Conservation (phyloP, 2,329 filamentous ascomycete genomes). For the Sclerotinia subarctica region DNA sequence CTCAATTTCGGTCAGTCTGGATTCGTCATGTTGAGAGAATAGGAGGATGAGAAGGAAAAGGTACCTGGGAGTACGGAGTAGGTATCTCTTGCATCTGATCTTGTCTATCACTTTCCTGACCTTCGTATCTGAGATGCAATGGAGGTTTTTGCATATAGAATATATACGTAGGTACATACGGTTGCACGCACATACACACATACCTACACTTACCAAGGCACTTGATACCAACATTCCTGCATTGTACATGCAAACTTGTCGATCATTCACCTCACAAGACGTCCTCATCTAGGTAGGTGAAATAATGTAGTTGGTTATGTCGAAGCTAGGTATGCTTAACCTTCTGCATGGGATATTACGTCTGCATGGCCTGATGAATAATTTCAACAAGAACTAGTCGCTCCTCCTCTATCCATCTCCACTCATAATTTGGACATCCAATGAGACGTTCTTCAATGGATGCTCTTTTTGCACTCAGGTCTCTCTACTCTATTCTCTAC, state of each 20-base stretch:
- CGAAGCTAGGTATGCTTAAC: not conserved
- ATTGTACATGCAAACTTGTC: not conserved
- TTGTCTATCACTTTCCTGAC: not conserved
- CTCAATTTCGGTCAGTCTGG: slow-evolving; percentile 3
- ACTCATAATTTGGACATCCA: not conserved
- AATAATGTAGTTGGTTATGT: not conserved
- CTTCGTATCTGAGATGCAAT: not conserved
- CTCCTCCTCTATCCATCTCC: not conserved
- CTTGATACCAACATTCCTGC: not conserved
- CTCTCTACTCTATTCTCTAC: not conserved
- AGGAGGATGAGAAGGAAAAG: not conserved
- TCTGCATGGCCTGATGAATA: not conserved
- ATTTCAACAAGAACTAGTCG: not conserved
- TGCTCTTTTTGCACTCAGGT: not conserved
- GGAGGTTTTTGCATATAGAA: not conserved
- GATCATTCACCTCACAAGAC: slow-evolving; percentile 3
- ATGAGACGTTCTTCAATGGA: not conserved
- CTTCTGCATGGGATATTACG: not conserved
- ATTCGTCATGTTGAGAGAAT: not conserved
- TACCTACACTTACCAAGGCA: not conserved
- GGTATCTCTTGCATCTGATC: not conserved
- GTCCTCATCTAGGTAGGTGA: too few species aligned
- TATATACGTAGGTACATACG: not conserved
- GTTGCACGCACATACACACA: too few species aligned
- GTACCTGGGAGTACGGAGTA: not conserved